Conservation (phyloP, 805 yeast genomes). For the Monosporozyma solicola region DNA sequence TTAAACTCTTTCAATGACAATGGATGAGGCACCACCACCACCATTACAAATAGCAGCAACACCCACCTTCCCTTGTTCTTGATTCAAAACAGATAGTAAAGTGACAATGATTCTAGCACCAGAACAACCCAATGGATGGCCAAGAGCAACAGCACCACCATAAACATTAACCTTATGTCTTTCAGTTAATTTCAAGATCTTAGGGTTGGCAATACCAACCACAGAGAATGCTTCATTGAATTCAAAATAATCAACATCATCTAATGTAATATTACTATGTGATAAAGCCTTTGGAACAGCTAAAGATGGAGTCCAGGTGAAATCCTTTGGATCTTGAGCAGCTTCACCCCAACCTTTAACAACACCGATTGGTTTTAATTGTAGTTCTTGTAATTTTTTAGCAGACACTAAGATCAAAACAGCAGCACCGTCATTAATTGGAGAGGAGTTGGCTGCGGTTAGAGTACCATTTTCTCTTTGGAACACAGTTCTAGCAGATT, state of each 20-base stretch:
- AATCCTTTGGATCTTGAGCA: slow-evolving; percentile 88
- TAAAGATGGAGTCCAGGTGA: slow-evolving; percentile 91
- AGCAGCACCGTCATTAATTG: slow-evolving; percentile 96
- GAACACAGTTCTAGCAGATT: slow-evolving; percentile 88
- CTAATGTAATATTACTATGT: slow-evolving; percentile 58
- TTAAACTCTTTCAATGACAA: slow-evolving; percentile 64
- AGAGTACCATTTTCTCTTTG: slow-evolving; percentile 90
- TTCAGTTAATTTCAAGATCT: slow-evolving; percentile 52
- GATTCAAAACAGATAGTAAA: slow-evolving; percentile 64
- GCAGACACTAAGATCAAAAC: slow-evolving; percentile 86
- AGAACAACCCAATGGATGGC: slow-evolving; percentile 94
- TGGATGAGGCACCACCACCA: slow-evolving; percentile 98
- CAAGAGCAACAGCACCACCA: slow-evolving; percentile 95
- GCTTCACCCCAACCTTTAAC: slow-evolving; percentile 97
- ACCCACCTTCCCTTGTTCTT: slow-evolving; percentile 84
- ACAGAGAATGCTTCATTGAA: slow-evolving; percentile 97
- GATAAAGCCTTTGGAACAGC: slow-evolving; percentile 95
- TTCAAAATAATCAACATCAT: slow-evolving; percentile 82
- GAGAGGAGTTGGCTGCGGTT: slow-evolving; percentile 95
- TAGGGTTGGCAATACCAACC: slow-evolving; percentile 85
- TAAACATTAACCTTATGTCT: slow-evolving; percentile 66
- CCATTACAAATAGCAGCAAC: slow-evolving; percentile 97
- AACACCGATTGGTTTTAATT: slow-evolving; percentile 81
- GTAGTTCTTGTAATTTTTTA: slow-evolving; percentile 71
- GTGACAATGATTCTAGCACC: slow-evolving; percentile 93